Conservation (phyloP, 257 asterid genomes). For the Nicotiana attenuata region DNA sequence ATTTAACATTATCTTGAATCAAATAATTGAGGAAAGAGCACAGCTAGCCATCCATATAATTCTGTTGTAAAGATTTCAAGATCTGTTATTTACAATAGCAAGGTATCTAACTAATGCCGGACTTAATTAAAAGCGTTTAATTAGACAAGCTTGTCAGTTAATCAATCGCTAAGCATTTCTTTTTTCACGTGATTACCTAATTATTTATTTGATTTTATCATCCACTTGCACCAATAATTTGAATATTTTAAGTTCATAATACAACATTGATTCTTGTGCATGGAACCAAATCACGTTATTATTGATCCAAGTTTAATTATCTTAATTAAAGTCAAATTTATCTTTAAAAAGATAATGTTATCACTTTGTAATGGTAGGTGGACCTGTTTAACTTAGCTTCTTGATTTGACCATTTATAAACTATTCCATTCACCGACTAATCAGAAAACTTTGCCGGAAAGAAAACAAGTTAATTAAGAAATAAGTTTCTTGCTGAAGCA, state of each 20-base stretch:
- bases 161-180: slow-evolving; percentile 28
- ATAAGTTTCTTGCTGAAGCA: not conserved
- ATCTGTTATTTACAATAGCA: slow-evolving; percentile 3
- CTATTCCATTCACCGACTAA: not conserved
- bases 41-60: slow-evolving; percentile 6
- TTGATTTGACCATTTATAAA: not conserved
- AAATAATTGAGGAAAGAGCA: slow-evolving; percentile 1
- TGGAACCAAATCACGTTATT: slow-evolving; percentile 14
- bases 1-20: not conserved
- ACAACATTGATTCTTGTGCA: slow-evolving; percentile 1
- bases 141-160: slow-evolving; percentile 43
- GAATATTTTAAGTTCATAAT: not conserved
- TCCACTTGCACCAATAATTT: slow-evolving; percentile 7
- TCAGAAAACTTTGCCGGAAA: not conserved
- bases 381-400: not conserved
- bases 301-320: slow-evolving; percentile 11
- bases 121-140: slow-evolving; percentile 19
- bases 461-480: too few species aligned
- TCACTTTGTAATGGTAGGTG: not conserved
- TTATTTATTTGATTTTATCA: not conserved
- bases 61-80: slow-evolving; percentile 7
- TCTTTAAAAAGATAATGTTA: slow-evolving; percentile 1
- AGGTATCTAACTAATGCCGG: slow-evolving; percentile 1
- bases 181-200: slow-evolving; percentile 25
- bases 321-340: slow-evolving; percentile 11